These are phyloP conservation scores for Kuraishia hungarica DNA, from an alignment of 805 yeast genomes.

Conservation along the genomic window DNA sequence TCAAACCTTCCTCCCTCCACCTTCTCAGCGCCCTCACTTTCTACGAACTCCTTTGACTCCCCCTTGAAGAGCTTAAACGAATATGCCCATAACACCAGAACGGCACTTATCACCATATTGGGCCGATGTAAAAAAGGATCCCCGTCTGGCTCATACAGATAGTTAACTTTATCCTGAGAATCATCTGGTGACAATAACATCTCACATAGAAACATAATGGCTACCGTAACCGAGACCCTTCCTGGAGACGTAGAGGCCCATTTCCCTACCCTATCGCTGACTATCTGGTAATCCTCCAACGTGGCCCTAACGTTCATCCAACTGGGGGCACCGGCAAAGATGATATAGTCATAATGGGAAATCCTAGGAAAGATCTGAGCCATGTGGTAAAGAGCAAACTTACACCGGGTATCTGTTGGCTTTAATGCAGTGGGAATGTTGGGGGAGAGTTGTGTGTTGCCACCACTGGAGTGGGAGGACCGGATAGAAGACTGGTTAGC, in stretches of 20 bases:
- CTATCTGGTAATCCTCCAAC: constrained; percentile 39
- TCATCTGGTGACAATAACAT: constrained; percentile 31
- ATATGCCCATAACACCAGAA: constrained; percentile 38
- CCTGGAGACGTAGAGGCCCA: constrained; percentile 41
- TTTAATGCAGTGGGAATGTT: not conserved
- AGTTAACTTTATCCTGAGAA: constrained; percentile 16
- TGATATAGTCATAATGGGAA: constrained; percentile 65
- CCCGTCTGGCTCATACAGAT: constrained; percentile 23
- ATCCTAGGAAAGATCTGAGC: constrained; percentile 57
- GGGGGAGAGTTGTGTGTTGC: not conserved
- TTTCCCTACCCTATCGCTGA: constrained; percentile 33
- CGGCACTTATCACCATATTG: constrained; percentile 27
- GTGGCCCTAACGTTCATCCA: constrained; percentile 58
- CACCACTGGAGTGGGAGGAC: not conserved
- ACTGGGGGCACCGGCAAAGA: constrained; percentile 70
- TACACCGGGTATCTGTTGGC: constrained; percentile 32
- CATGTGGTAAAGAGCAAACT: constrained; percentile 58
- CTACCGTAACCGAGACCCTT: constrained; percentile 42
- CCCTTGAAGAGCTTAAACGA: constrained; percentile 38
- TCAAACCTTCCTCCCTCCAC: not conserved
- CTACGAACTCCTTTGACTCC: constrained; percentile 25
- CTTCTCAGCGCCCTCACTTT: constrained; percentile 3
- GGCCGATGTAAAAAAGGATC: constrained; percentile 24
- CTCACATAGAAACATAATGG: constrained; percentile 47
- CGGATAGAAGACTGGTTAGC: no score